Conservation (phyloP, 2,329 filamentous ascomycete genomes). For the Gliomastix tumulicola region DNA sequence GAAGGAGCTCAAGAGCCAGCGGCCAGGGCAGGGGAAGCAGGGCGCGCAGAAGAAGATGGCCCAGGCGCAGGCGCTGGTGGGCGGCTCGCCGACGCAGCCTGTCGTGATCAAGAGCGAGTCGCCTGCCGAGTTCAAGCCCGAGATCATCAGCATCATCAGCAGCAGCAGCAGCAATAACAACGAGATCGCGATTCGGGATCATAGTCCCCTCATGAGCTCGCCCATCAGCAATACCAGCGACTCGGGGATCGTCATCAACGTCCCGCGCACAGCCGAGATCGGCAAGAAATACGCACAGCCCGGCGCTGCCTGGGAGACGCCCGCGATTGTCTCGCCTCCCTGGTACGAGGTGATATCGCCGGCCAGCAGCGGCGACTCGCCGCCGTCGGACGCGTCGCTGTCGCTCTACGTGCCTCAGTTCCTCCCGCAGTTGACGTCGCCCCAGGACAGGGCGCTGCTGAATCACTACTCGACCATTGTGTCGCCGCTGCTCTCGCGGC, state of each 20-base stretch:
- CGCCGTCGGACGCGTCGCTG: constrained; percentile 12
- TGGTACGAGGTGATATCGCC: constrained; percentile 16
- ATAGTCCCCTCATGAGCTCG: not conserved
- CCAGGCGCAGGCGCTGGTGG: not conserved
- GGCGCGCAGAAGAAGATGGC: not conserved
- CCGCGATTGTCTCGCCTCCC: constrained; percentile 7
- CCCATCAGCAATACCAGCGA: too few species aligned
- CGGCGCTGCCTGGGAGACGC: constrained; percentile 15
- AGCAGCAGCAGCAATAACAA: not conserved
- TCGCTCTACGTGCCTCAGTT: constrained; percentile 19
- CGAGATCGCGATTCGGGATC: not conserved
- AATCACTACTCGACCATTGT: constrained; percentile 26
- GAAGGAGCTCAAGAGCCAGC: constrained; percentile 5
- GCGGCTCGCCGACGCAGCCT: not conserved
- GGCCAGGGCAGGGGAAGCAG: constrained; percentile 1
- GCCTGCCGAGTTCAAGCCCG: too few species aligned
- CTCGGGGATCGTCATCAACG: too few species aligned
- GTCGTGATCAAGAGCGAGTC: not conserved
- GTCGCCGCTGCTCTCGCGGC: constrained; percentile 21
- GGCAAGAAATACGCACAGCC: too few species aligned
- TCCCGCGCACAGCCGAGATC: too few species aligned
- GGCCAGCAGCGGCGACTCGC: constrained; percentile 13
- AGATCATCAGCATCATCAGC: not conserved
- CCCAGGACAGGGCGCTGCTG: constrained; percentile 21
- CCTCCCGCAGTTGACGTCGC: constrained; percentile 17